A percentile compares a stretch with the other conserved stretches of the same genome.
Conservation (phyloP, 306 rosid genomes). For the Vigna trinervia region DNA sequence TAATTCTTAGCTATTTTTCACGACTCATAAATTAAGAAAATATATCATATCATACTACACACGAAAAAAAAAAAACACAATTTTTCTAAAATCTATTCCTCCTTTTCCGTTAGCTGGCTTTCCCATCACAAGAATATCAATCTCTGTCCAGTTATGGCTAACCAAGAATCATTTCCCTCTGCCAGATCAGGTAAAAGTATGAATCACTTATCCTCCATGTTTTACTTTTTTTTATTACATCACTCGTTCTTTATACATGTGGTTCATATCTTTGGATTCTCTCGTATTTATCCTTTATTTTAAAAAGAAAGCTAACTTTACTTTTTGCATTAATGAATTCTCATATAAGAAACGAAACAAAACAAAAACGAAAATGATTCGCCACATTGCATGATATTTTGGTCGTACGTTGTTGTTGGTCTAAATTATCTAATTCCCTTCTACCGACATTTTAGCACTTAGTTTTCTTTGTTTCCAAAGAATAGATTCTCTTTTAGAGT, state of each 20-base stretch:
- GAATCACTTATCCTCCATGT: neutral
- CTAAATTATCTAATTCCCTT: constrained; percentile 41
- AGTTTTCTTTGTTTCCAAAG: constrained; percentile 3
- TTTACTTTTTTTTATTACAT: neutral
- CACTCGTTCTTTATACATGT: constrained; percentile 1
- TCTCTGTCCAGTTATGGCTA: neutral
- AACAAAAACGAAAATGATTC: neutral
- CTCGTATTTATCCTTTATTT: constrained; percentile 9
- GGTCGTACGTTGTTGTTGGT: neutral
- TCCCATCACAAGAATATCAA: neutral
- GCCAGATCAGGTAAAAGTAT: constrained; percentile 11
- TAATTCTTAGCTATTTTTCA: neutral
- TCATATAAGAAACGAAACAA: neutral
- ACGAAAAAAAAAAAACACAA: neutral
- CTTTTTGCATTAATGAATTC: neutral
- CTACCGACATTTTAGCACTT: constrained; percentile 40
- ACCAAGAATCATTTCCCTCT: neutral
- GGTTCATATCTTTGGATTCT: constrained; percentile 14
- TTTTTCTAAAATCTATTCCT: neutral
- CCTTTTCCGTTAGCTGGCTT: neutral
- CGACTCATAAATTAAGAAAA: neutral
- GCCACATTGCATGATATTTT: constrained; percentile 17
- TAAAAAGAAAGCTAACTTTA: neutral
- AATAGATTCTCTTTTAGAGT: constrained; percentile 29
- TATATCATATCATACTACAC: neutral